phyloP scores from a whole-genome alignment of 129 eudicot genomes.

The Ambrosia artemisiifolia region DNA sequence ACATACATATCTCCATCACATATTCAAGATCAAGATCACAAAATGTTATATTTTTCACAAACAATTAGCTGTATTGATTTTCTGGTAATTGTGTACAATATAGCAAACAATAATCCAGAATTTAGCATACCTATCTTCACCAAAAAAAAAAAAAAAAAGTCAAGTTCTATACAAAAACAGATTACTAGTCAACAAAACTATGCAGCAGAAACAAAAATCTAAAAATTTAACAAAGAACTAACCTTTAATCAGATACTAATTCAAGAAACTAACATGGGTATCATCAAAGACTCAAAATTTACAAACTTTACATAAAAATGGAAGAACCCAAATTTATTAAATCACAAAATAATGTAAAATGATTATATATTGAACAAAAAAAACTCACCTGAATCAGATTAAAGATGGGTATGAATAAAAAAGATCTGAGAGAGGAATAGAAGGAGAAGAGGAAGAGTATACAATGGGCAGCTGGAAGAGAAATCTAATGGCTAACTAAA shows the following conservation, averaged over 20 bases:
- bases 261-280: conserved; percentile 1
- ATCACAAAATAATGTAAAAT: background rate
- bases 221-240: background rate
- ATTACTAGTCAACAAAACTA: background rate
- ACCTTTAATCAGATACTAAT: conserved; percentile 8
- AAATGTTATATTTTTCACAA: too few species aligned
- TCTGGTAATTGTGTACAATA: conserved; percentile 1
- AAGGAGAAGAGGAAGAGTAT: conserved; percentile 13
- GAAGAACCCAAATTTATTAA: conserved; percentile 11
- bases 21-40: background rate
- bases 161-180: conserved; percentile 12
- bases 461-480: conserved; percentile 16
- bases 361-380: background rate
- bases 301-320: background rate
- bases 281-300: background rate
- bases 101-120: background rate
- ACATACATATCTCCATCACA: background rate
- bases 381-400: conserved; percentile 17
- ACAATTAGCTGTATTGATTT: background rate
- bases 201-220: background rate
- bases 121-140: background rate
- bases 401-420: background rate
- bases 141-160: background rate
- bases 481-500: conserved; percentile 7
- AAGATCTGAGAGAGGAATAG: background rate